Percentiles rank a stretch among this genome's conserved stretches.
Conservation (phyloP, 345 rosid genomes). For the Salix koriyanagi region DNA sequence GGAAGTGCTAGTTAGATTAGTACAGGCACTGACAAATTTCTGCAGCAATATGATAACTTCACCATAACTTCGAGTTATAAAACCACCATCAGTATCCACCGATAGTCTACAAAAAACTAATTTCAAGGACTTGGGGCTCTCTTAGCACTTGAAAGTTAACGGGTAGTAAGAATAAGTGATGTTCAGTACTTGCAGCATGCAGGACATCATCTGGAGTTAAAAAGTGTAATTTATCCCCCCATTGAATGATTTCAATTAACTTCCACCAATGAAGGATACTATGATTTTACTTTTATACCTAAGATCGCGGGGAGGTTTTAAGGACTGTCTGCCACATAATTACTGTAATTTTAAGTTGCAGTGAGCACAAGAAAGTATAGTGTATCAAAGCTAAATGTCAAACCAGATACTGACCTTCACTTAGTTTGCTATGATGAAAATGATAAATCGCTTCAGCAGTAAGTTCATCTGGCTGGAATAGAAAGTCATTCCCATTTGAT, state of each 20-base stretch:
- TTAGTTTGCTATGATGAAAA: not conserved
- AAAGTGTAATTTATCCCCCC: not conserved
- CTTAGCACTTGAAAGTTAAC: not conserved
- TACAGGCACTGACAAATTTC: not conserved
- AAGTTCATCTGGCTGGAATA: slow-evolving; percentile 45
- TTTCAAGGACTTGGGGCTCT: not conserved
- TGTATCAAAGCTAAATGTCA: not conserved
- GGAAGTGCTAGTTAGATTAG: not conserved
- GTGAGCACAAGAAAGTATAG: not conserved
- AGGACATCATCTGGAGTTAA: not conserved
- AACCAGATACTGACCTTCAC: slow-evolving; percentile 3
- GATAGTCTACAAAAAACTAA: not conserved
- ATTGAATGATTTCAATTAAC: not conserved
- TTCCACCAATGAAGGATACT: not conserved
- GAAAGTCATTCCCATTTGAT: slow-evolving; percentile 38
- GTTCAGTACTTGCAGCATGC: not conserved
- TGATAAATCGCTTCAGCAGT: not conserved
- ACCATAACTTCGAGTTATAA: not conserved
- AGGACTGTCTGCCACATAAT: not conserved
- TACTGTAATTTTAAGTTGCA: not conserved
- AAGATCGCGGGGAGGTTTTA: not conserved
- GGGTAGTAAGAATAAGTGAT: not conserved
- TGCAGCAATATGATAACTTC: not conserved
- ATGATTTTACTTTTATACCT: not conserved
- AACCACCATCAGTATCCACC: not conserved